phyloP scores from a whole-genome alignment of 2,329 filamentous ascomycete genomes.

The Pseudopyricularia cyperi region DNA sequence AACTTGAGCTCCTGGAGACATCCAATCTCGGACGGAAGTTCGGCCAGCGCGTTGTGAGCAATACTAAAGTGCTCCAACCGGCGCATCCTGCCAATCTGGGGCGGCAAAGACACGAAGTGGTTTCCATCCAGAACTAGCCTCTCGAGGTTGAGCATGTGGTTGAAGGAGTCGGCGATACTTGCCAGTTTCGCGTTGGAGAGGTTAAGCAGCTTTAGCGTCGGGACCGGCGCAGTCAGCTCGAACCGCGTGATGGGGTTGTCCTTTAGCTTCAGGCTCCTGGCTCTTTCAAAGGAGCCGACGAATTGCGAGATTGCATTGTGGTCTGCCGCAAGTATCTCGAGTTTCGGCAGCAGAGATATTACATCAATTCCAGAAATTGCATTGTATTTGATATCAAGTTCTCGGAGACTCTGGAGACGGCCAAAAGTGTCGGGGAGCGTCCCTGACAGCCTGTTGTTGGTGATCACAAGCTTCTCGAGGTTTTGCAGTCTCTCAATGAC shows the following conservation, averaged over 20 bases:
- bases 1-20: constrained; percentile 73
- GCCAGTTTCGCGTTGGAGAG: constrained; percentile 84
- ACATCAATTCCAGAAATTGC: constrained; percentile 78
- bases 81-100: constrained; percentile 70
- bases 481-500: constrained; percentile 66
- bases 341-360: constrained; percentile 67
- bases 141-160: constrained; percentile 74
- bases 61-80: constrained; percentile 88
- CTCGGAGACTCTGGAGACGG: constrained; percentile 65
- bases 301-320: constrained; percentile 91
- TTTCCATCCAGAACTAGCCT: constrained; percentile 88
- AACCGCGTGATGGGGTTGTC: constrained; percentile 94
- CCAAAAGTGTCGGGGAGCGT: constrained; percentile 61
- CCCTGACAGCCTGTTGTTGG: constrained; percentile 79
- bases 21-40: constrained; percentile 77
- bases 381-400: constrained; percentile 93
- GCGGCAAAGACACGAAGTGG: constrained; percentile 82
- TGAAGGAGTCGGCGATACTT: constrained; percentile 78
- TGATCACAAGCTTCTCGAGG: constrained; percentile 83
- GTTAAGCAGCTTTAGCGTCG: constrained; percentile 75
- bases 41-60: constrained; percentile 76
- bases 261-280: constrained; percentile 78
- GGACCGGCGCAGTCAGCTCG: constrained; percentile 62
- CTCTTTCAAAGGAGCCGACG: constrained; percentile 71
- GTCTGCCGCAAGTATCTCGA: constrained; percentile 81